Evolutionary conservation across 2,329 filamentous ascomycete genomes (phyloP).

Genomic region (Xylaria sp.): DNA sequence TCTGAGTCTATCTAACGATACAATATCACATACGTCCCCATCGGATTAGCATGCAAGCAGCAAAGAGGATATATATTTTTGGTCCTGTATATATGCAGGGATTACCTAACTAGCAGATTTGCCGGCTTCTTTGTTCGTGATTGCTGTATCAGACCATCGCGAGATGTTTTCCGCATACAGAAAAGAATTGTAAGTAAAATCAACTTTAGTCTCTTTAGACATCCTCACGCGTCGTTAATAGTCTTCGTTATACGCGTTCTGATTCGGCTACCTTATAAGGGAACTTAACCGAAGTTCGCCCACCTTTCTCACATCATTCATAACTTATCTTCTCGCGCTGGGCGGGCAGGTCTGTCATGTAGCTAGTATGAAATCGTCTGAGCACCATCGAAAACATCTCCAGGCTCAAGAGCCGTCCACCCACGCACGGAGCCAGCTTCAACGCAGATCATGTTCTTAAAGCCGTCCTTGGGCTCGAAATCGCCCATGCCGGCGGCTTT

Average conservation of each 20-base stretch:
- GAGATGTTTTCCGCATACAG: slow-evolving; percentile 13
- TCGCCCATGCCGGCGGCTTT: slow-evolving; percentile 86
- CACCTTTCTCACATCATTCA: slow-evolving; percentile 9
- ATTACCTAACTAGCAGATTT: slow-evolving; percentile 4
- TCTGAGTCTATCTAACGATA: not conserved
- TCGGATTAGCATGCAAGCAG: not conserved
- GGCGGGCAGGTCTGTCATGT: slow-evolving; percentile 8
- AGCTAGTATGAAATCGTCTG: slow-evolving; percentile 61
- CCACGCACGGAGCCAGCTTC: slow-evolving; percentile 86
- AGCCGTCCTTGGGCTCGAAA: slow-evolving; percentile 89
- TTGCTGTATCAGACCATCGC: slow-evolving; percentile 15
- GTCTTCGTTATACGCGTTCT: not conserved
- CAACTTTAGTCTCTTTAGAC: not conserved
- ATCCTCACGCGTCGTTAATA: not conserved
- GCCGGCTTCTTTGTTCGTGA: slow-evolving; percentile 15
- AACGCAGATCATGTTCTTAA: slow-evolving; percentile 92
- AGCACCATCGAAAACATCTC: slow-evolving; percentile 72
- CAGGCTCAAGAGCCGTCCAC: slow-evolving; percentile 87
- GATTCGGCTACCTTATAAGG: not conserved
- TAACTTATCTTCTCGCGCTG: slow-evolving; percentile 19
- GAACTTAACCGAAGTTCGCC: not conserved
- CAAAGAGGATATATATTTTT: not conserved
- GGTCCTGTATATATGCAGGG: not conserved
- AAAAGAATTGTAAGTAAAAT: slow-evolving; percentile 5
- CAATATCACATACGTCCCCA: not conserved